Base-by-base conservation (phyloP, 441 rosid genomes). In the Adansonia gregorii region DNA sequence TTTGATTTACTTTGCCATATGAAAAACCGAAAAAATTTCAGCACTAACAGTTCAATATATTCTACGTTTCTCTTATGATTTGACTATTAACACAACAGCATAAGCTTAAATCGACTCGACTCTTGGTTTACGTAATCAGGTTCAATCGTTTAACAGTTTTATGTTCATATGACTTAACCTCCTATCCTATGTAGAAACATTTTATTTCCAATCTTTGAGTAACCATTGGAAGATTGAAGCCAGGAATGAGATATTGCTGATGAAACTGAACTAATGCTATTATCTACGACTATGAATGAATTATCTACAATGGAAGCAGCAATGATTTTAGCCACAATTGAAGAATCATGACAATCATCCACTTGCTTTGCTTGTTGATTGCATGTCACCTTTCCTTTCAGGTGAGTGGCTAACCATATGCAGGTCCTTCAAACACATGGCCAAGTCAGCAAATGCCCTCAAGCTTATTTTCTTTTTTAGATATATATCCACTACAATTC, bases 381-480 rank as follows among this genome's bases (percentile, higher is more conserved):
- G 14, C 69, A 78, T 71, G 76, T 78, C 81, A 76, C 43, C 58
- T 78, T 61, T 76, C 82, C 43, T 69, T 58, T 4, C 54, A 22
- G 65, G 68, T 65, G 76, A 77, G 81, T 81, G 81, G 82, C 79
- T 11, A 58, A 59, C 75, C 78, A 58, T 11, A 1, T 0, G 27
- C 65, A 78, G 86, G 84, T 8, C 81, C 84, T 39, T 43, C 39
- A 1, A 12, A 59, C 87, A 87, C 87, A 73, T 87, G 90, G 87
- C 83, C 88, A 83, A 74, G 60, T 78, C 84, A 80, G 79, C 81
- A 35, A 43, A 2, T 63, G 31, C 55, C 64, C 67, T 60, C 11
- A 46, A n/a, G 12, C 41, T 8, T 15, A 0, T 10, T 0, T 1
- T 7, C 8, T 20, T 20, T 58, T 58, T 58, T 3, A 55, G 60